Evolutionary conservation across 495 filamentous ascomycete genomes (phyloP).

Genomic region (Tuber indicum): DNA sequence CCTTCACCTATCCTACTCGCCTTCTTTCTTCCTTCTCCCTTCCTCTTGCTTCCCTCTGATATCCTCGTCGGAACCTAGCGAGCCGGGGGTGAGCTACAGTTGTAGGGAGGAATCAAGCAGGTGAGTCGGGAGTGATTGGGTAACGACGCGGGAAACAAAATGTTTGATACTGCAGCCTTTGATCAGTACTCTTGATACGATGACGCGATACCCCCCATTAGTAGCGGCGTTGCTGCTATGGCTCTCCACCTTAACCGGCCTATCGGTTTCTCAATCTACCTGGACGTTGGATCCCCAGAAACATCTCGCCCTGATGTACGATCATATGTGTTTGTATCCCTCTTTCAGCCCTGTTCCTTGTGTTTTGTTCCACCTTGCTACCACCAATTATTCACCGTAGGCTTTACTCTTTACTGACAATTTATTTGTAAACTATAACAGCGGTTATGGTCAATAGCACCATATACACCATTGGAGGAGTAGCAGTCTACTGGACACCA

Average conservation of each 20-base stretch:
- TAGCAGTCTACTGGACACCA: background rate
- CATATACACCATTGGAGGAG: background rate
- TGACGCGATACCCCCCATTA: background rate
- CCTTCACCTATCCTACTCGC: background rate
- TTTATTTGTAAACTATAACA: background rate
- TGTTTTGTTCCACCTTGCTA: background rate
- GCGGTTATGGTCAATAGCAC: background rate
- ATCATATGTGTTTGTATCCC: background rate
- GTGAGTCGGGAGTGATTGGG: background rate
- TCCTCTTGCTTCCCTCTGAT: background rate
- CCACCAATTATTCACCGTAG: background rate
- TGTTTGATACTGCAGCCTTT: background rate
- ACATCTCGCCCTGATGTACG: background rate
- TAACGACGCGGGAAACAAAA: background rate
- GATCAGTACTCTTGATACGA: background rate
- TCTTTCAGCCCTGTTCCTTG: background rate
- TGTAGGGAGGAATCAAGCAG: background rate
- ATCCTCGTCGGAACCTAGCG: background rate
- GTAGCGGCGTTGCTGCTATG: background rate
- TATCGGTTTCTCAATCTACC: background rate
- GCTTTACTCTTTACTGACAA: background rate
- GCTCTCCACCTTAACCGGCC: background rate
- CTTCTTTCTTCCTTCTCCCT: background rate
- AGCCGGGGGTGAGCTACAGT: background rate
- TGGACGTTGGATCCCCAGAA: conserved; percentile 1